Percentiles rank a stretch among this genome's conserved stretches.
phyloP scores from a whole-genome alignment of 768 basidiomycete genomes.

The Suillus decipiens region DNA sequence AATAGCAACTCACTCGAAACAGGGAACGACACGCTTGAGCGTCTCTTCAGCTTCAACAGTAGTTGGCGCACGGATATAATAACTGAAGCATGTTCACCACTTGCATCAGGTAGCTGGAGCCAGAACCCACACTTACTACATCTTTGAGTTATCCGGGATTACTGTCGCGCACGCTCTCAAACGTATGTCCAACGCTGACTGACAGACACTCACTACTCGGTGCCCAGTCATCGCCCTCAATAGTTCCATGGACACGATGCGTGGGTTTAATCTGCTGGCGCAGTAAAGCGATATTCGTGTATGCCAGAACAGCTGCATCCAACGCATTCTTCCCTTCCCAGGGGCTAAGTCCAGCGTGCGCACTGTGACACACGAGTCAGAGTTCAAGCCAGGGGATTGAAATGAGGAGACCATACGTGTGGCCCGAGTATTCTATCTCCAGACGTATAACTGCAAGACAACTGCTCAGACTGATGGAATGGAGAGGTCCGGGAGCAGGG shows the following conservation, averaged over 20 bases:
- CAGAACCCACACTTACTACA: constrained; percentile 46
- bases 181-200: neutral
- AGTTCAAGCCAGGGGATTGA: neutral
- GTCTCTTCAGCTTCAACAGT: constrained; percentile 60
- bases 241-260: constrained; percentile 78
- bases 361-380: constrained; percentile 40
- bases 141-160: constrained; percentile 79
- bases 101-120: neutral
- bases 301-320: constrained; percentile 86
- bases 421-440: constrained; percentile 67
- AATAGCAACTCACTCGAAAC: constrained; percentile 60
- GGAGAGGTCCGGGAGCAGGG: constrained; percentile 75
- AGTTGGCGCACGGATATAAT: constrained; percentile 73
- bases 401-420: constrained; percentile 50
- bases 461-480: constrained; percentile 64
- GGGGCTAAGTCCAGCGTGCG: constrained; percentile 77
- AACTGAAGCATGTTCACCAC: constrained; percentile 40
- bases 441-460: constrained; percentile 64
- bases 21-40: constrained; percentile 61
- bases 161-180: constrained; percentile 43
- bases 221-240: constrained; percentile 75
- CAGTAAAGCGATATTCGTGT: constrained; percentile 75
- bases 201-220: constrained; percentile 54
- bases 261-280: constrained; percentile 82
- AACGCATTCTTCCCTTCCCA: constrained; percentile 86